Base-by-base conservation (phyloP, 768 basidiomycete species). In the Heimioporus sp. region DNA sequence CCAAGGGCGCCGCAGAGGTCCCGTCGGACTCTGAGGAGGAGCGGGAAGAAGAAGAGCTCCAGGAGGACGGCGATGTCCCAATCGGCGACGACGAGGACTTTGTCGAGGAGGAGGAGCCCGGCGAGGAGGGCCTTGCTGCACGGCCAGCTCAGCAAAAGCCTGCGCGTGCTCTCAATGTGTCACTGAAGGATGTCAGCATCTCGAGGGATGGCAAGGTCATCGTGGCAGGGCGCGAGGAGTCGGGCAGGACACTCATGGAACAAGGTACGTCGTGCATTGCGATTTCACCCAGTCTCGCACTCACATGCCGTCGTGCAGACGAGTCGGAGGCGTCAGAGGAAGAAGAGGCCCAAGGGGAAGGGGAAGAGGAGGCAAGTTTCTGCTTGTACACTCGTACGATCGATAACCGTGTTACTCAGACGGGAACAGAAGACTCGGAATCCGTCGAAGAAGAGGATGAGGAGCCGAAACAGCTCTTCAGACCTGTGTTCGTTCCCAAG, bases 401-500 rank as follows among this genome's bases (percentile, higher is more conserved):
- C 20, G 48, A 56, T 63, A 44, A 62, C 53, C 44, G 49, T 53
- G 52, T 53, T 49, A 24, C 42, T 40, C 52, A 92, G 87, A 90
- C 90, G 35, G 92, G 90, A 69, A 92, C 95, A 73, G 93, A 95
- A 69, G 85, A 84, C 46, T 88, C 85, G 0, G 81, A 78, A 38
- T 75, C 74, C n/a, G 24, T 28, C 24, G 24, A 28, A 28, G 90
- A 92, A 62, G 90, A 90, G 51, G 85, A 86, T 51, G 84, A 86
- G 65, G 76, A 81, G 40, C 81, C 84, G 5, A 87, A 89, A 66
- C 73, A 83, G 7, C 82, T 86, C 56, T 93, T 96, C 70, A 78
- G 95, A 56, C 97, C 97, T 2, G 89, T 96, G 1, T 99, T 98
- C 68, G 82, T 98, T 16, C 90, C 90, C 49, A 98, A 98, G 95